Evolutionary conservation across 2,329 filamentous ascomycete genomes (phyloP), one percentile per base, ranked within the genome.

Genomic region (Tolypocladium tundrense): DNA sequence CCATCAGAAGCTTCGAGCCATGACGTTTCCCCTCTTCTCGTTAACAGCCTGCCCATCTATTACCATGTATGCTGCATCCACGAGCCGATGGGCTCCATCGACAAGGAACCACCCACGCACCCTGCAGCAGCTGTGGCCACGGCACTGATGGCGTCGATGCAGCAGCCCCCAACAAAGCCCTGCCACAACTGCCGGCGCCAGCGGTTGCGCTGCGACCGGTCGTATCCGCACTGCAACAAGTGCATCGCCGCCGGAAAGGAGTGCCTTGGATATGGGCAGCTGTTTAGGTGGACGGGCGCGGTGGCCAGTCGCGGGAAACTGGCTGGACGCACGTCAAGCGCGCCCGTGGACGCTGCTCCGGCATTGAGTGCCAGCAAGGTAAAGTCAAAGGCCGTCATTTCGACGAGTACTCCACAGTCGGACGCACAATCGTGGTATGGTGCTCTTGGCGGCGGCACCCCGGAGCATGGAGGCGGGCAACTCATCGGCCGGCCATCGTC

Each of bases 181-280:
- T 82, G 79, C 65, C 79, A 82, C 70, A 82, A 80, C 69, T 82
- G 79, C 67, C 76, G 79, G 55, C 77, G 78, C 57, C 75, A 75
- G 60, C 75, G 79, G 57, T 76, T 80, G 67, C 77, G 77, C 62
- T 82, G 79, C 68, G 79, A 82, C 64, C 74, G 77, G 55, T 75
- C 78, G 41, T 69, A 77, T 51, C 79, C 79, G 54, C 73, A 75
- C 60, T 82, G 79, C 68, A 74, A 76, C 63, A 82, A 82, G 70
- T 82, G 79, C 60, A 63, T 71, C 56, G 72, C 72, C 48, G 72
- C 75, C 21, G 78, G 78, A 40, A 71, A 75, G 61, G 77, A 81
- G 61, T 82, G 79, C 62, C 73, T 81, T 41, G 79, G 79, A 40
- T 82, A 82, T 60, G 77, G 77, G 43, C 77, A 78, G 64, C 69